Evolutionary conservation across 345 rosid species (phyloP).

Genomic region (Noccaea bulbosa): DNA sequence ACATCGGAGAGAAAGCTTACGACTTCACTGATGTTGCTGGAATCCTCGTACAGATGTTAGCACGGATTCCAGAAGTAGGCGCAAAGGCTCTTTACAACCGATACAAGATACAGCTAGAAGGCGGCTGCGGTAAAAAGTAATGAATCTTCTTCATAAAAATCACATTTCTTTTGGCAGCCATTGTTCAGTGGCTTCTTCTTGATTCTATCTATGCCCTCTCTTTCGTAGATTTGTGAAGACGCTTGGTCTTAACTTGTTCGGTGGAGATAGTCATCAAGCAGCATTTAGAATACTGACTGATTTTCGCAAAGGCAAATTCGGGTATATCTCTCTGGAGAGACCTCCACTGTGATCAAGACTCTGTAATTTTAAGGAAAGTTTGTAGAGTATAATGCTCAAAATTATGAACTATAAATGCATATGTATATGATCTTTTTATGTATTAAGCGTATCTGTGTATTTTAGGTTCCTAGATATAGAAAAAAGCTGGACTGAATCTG

Average conservation of each 20-base stretch:
- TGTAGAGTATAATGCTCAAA: neutral
- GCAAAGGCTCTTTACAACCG: slow-evolving; percentile 60
- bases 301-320: slow-evolving; percentile 89
- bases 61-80: slow-evolving; percentile 76
- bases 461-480: slow-evolving; percentile 18
- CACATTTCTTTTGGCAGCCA: neutral
- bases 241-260: slow-evolving; percentile 73
- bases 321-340: slow-evolving; percentile 80
- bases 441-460: slow-evolving; percentile 20
- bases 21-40: slow-evolving; percentile 82
- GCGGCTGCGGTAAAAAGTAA: slow-evolving; percentile 63
- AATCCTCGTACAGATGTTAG: slow-evolving; percentile 81
- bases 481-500: neutral
- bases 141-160: slow-evolving; percentile 26
- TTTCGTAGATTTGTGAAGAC: slow-evolving; percentile 73
- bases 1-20: slow-evolving; percentile 96
- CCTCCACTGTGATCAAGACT: slow-evolving; percentile 54
- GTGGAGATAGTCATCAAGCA: slow-evolving; percentile 84
- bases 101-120: slow-evolving; percentile 67
- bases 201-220: neutral
- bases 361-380: neutral
- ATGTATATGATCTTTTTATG: slow-evolving; percentile 14
- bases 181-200: slow-evolving; percentile 13
- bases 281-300: slow-evolving; percentile 78
- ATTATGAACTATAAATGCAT: neutral